Evolutionary conservation across 1,284 basidiomycete species (phyloP), one percentile per base, ranked within the genome.

Genomic region (Austroboletus niveus): DNA sequence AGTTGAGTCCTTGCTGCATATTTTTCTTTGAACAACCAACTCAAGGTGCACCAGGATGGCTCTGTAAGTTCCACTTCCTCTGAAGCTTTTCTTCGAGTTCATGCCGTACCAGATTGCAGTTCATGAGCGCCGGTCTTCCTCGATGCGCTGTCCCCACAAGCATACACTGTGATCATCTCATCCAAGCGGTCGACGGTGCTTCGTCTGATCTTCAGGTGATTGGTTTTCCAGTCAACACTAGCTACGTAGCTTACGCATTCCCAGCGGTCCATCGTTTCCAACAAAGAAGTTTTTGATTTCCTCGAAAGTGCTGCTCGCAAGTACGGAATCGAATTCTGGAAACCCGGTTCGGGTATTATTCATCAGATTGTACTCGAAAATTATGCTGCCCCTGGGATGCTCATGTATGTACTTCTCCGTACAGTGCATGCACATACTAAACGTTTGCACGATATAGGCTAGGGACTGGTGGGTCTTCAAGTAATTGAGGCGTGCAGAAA

Each of bases 301-400:
- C 76, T 99, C 55, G 88, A 97, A 71, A 96, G 93, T 57, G 97
- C 97, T 17, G 87, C 91, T 35, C 81, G 82, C 63, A 99, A 98
- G 75, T 99, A 98, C 72, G 97, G 89, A 29, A 90, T 92, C 55
- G 90, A 92, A 70, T 95, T 98, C 72, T 98, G 97, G 97, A 81
- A 84, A 61, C 96, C 97, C 17, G 96, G 96, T 36, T 93, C 89
- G 42, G 94, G 94, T 44, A 94, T 94, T 60, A 95, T 99, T 57
- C 97, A 99, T 72, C 97, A 99, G 70, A 98, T 99, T 57, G 97
- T 99, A 8, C 79, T 99, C 46, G 97, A 99, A 73, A 99, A 96
- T 69, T 97, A 97, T 66, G 93, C 94, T 29, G 93, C 94, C 47
- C 87, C 89, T 31, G 88, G 87, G 56, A 89, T 91, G 81, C 78